phyloP scores from a whole-genome alignment of 2,329 filamentous ascomycete species.

The Colletotrichum graminicola region DNA sequence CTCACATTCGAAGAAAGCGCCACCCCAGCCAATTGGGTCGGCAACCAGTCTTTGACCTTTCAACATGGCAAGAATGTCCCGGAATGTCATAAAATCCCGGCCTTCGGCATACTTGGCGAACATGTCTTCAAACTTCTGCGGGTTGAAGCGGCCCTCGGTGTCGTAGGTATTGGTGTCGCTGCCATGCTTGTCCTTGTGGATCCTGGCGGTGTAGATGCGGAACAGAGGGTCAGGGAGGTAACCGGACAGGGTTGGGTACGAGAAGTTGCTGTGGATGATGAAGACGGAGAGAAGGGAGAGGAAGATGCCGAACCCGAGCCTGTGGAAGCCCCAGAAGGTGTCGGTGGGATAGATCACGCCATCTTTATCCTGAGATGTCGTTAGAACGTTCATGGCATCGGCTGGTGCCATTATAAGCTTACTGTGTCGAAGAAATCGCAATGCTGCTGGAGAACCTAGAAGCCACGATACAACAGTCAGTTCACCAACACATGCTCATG shows the following conservation, averaged over 20 bases:
- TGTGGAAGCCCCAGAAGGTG: constrained; percentile 55
- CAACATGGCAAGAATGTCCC: constrained; percentile 53
- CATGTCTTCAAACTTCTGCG: constrained; percentile 64
- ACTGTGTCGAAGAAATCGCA: constrained; percentile 56
- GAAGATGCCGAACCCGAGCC: constrained; percentile 54
- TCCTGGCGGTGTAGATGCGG: constrained; percentile 52
- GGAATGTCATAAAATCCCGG: constrained; percentile 54
- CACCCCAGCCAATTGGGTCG: constrained; percentile 57
- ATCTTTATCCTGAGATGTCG: constrained; percentile 48
- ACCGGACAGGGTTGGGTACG: constrained; percentile 57
- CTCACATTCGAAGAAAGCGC: constrained; percentile 45
- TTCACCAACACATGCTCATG: rapidly evolving
- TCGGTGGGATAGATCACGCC: constrained; percentile 55
- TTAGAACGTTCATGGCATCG: neutral
- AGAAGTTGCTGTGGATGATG: constrained; percentile 58
- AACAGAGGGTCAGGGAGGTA: constrained; percentile 54
- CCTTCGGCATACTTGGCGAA: constrained; percentile 60
- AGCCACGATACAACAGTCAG: neutral
- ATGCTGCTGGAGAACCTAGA: constrained; percentile 54
- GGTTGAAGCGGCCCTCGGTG: constrained; percentile 61
- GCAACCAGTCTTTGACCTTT: constrained; percentile 55
- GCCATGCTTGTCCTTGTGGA: constrained; percentile 61
- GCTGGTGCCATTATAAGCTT: rapidly evolving
- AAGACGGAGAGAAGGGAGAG: constrained; percentile 55
- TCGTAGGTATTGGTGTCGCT: constrained; percentile 61